These are phyloP conservation scores for Blastocystis sp. DNA, from an alignment of 352 stramenopile species.

Conservation along the genomic window DNA sequence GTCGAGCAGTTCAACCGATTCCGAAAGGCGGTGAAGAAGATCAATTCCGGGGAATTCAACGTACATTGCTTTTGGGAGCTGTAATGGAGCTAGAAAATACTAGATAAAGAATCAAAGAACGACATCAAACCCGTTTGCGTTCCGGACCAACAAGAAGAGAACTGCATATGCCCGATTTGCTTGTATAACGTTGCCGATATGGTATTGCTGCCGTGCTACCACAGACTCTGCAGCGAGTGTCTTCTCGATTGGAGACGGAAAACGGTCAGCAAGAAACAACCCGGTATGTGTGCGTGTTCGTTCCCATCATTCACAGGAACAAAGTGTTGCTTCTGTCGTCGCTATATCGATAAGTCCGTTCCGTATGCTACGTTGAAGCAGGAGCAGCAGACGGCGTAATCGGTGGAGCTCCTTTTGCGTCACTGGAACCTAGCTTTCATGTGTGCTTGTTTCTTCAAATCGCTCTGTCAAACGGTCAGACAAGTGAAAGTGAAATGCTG, in stretches of 20 bases:
- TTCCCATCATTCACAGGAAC: conserved; percentile 7
- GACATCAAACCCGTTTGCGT: neutral
- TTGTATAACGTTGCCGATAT: conserved; percentile 32
- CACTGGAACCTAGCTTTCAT: no score
- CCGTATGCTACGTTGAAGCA: neutral
- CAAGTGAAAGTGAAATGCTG: neutral
- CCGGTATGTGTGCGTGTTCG: neutral
- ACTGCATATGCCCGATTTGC: conserved; percentile 56
- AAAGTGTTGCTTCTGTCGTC: conserved; percentile 48
- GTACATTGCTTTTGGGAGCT: no score
- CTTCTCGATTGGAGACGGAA: conserved; percentile 56
- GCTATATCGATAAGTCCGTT: neutral
- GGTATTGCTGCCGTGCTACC: conserved; percentile 28
- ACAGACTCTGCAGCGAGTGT: conserved; percentile 43
- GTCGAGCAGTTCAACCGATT: neutral
- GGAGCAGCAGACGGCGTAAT: neutral
- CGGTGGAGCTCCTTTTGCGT: no score
- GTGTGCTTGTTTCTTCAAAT: no score
- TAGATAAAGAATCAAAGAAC: neutral
- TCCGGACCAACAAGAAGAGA: conserved; percentile 40
- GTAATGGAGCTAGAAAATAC: neutral
- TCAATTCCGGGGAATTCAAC: neutral
- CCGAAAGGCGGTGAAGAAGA: neutral
- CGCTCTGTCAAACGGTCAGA: conserved; percentile 11
- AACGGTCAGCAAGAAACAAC: conserved; percentile 39